Percentiles rank a stretch among this genome's conserved stretches.
These are phyloP conservation scores for Blastocladiella britannica DNA, from an alignment of 192 early-diverging fungal species.

Conservation along the genomic window DNA sequence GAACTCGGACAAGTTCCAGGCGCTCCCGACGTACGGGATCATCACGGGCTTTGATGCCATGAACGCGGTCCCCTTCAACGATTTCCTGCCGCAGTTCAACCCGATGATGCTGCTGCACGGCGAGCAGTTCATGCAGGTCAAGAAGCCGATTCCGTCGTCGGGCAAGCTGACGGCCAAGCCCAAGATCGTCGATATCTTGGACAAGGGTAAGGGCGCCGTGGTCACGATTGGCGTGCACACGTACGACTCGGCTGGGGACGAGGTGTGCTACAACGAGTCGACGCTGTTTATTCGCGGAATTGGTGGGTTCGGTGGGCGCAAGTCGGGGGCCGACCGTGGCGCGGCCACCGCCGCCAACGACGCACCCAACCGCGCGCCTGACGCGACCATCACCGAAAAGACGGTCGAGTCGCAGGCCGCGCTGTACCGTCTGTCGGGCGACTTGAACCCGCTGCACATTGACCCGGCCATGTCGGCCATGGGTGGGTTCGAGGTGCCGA, in stretches of 20 bases:
- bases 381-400: conserved; percentile 64
- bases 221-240: conserved; percentile 65
- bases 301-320: conserved; percentile 61
- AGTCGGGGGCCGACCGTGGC: conserved; percentile 48
- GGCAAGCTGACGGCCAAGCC: conserved; percentile 56
- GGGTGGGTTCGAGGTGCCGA: conserved; percentile 90
- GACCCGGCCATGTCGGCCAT: conserved; percentile 83
- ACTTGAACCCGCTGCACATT: conserved; percentile 94
- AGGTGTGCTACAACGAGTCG: conserved; percentile 66
- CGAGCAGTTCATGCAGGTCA: conserved; percentile 84
- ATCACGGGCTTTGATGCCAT: conserved; percentile 56
- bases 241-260: conserved; percentile 47
- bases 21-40: conserved; percentile 84
- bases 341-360: conserved; percentile 58
- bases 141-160: conserved; percentile 65
- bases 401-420: conserved; percentile 81
- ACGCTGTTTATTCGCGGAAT: conserved; percentile 84
- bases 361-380: conserved; percentile 64
- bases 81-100: conserved; percentile 46
- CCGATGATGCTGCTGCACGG: conserved; percentile 97
- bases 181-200: conserved; percentile 75
- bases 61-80: conserved; percentile 22
- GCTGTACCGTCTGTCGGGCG: conserved; percentile 84
- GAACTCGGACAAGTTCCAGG: conserved; percentile 56
- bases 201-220: conserved; percentile 88